Base-by-base conservation (phyloP, 1,284 basidiomycete species). In the Naganishia liquefaciens region DNA sequence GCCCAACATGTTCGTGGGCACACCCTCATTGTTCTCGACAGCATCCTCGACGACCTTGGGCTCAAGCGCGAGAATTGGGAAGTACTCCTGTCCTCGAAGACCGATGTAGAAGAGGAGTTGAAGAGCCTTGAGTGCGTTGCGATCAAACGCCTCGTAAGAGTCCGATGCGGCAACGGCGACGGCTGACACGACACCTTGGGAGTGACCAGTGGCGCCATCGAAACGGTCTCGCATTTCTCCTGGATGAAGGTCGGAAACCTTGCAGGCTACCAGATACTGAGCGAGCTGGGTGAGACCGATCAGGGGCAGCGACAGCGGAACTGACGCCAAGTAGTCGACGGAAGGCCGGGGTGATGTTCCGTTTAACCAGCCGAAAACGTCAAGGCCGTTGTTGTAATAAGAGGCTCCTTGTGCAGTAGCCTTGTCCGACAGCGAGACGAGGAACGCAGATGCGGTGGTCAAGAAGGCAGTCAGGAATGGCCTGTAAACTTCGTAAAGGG, bases 241-340 rank as follows among this genome's bases (percentile, higher is more conserved):
- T 0, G 93, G 93, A 2, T 85, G 85, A 51, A 93, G 80, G 63
- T 87, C 86, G 28, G 86, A 81, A 62, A 90, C 86, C 58, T 86
- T 87, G 75, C 88, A 89, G 28, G 88, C 84, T 63, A 90, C 84
- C 68, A 96, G 84, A 79, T 96, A 99, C 76, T 98, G 95, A 7
- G 87, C 85, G 74, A 99, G 88, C 77, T 99, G 95, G 2, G 94
- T 95, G 63, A 98, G 84, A 55, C 95, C 95, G 76, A 99, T 98
- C 66, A 99, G 84, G 44, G 93, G 93, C 74, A 97, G 86, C 3
- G 95, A 97, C 70, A 98, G 81, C n/a, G 96, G 94, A 68, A 96
- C 87, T 15, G 93, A 93, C 17, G 92, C 93, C 66, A 98, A 84
- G 80, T 98, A 99, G n/a, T 88, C 79, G 64, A 87, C 81, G 1